These are phyloP conservation scores for Nitzschia sp. DNA, from an alignment of 108 stramenopile genomes.

Conservation along the genomic window DNA sequence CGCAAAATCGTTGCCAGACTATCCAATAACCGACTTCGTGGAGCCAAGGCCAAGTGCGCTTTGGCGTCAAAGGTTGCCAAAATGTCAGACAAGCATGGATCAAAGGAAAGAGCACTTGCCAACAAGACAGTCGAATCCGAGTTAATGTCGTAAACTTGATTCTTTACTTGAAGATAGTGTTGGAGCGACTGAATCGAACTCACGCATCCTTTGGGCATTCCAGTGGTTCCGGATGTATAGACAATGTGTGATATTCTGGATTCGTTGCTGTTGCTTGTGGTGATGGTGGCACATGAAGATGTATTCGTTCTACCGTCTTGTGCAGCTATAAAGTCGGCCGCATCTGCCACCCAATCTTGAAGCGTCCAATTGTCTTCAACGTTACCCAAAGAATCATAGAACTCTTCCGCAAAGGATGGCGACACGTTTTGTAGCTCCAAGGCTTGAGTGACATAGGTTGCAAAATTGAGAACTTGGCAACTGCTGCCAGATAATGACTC, in stretches of 20 bases:
- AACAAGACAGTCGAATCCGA: slow-evolving; percentile 58
- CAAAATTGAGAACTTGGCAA: slow-evolving; percentile 11
- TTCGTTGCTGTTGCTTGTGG: not conserved
- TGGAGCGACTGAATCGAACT: slow-evolving; percentile 65
- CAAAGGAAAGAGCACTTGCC: slow-evolving; percentile 81
- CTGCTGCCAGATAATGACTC: not conserved
- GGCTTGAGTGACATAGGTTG: not conserved
- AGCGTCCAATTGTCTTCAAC: not conserved
- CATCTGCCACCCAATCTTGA: slow-evolving; percentile 13
- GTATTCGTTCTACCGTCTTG: not conserved
- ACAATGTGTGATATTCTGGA: slow-evolving; percentile 73
- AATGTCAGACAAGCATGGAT: slow-evolving; percentile 83
- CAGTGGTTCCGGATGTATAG: slow-evolving; percentile 97
- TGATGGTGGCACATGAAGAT: not conserved
- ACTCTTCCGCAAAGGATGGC: not conserved
- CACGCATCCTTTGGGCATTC: slow-evolving; percentile 91
- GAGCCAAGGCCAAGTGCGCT: slow-evolving; percentile 58
- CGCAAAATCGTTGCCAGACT: slow-evolving; percentile 40
- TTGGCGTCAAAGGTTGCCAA: slow-evolving; percentile 63
- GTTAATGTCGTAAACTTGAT: slow-evolving; percentile 53
- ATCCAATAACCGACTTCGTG: slow-evolving; percentile 35
- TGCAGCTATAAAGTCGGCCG: slow-evolving; percentile 4
- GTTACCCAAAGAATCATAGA: not conserved
- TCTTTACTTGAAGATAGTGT: slow-evolving; percentile 70
- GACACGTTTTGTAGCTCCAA: not conserved